A percentile compares a stretch with the other conserved stretches of the same genome.
Conservation (phyloP, 495 filamentous ascomycete genomes). For the Talaromyces wortmannii region DNA sequence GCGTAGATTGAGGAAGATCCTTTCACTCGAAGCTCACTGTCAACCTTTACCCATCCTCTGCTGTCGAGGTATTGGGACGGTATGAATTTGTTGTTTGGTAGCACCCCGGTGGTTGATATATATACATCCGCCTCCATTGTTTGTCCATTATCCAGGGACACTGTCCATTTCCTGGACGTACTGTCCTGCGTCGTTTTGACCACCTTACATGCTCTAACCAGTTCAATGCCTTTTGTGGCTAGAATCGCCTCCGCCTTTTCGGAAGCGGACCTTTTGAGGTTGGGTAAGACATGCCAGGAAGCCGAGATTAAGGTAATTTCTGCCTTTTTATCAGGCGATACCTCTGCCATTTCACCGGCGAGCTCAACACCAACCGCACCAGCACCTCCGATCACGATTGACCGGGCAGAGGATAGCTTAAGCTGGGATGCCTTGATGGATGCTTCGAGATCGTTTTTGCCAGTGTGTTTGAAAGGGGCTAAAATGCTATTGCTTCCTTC, state of each 20-base stretch:
- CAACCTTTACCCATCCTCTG: slow-evolving; percentile 47
- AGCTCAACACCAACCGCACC: slow-evolving; percentile 62
- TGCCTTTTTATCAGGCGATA: slow-evolving; percentile 30
- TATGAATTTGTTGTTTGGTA: slow-evolving; percentile 57
- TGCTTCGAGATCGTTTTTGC: slow-evolving; percentile 31
- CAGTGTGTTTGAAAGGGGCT: slow-evolving; percentile 46
- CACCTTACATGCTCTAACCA: slow-evolving; percentile 9
- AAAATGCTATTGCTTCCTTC: slow-evolving; percentile 25
- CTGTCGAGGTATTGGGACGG: slow-evolving; percentile 39
- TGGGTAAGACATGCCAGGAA: slow-evolving; percentile 23
- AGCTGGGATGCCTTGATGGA: slow-evolving; percentile 35
- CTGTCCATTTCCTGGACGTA: slow-evolving; percentile 15
- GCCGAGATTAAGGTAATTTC: slow-evolving; percentile 38
- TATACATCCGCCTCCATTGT: slow-evolving; percentile 47
- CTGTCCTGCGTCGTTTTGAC: slow-evolving; percentile 9
- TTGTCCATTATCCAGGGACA: slow-evolving; percentile 36
- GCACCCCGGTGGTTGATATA: slow-evolving; percentile 54
- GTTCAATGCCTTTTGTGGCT: slow-evolving; percentile 12
- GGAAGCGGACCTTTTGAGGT: slow-evolving; percentile 19
- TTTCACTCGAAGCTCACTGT: slow-evolving; percentile 45
- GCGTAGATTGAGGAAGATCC: slow-evolving; percentile 27
- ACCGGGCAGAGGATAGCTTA: slow-evolving; percentile 42
- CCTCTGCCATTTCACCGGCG: slow-evolving; percentile 51
- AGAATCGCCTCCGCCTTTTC: slow-evolving; percentile 18
- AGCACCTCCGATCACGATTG: slow-evolving; percentile 59